A percentile compares a stretch with the other conserved stretches of the same genome.
Evolutionary conservation across 2,329 filamentous ascomycete species (phyloP).

Genomic region (Cladobotryum mycophilum): DNA sequence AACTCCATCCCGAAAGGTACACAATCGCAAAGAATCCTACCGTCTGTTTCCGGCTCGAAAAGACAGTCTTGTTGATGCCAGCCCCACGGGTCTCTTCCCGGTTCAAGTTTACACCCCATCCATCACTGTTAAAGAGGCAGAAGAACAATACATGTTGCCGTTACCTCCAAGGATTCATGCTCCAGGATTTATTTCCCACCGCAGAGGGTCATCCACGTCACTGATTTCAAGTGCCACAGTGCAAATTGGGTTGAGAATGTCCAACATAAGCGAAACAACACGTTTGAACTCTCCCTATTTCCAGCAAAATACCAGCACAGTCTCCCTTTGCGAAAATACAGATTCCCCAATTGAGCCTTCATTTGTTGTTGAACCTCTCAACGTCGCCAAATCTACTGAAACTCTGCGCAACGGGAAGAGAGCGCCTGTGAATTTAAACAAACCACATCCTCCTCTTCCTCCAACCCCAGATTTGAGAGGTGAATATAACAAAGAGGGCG

Average conservation of each 20-base stretch:
- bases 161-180: constrained; percentile 40
- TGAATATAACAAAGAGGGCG: constrained; percentile 16
- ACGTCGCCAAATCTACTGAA: constrained; percentile 4
- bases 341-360: constrained; percentile 6
- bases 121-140: not conserved
- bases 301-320: not conserved
- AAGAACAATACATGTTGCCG: constrained; percentile 17
- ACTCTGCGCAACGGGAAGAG: not conserved
- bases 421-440: not conserved
- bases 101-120: constrained; percentile 14
- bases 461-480: constrained; percentile 1
- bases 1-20: not conserved
- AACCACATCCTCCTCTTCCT: constrained; percentile 31
- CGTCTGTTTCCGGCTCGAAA: constrained; percentile 16
- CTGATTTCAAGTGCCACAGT: constrained; percentile 61
- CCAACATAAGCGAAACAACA: constrained; percentile 48
- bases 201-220: constrained; percentile 48
- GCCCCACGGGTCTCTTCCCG: constrained; percentile 35
- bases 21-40: constrained; percentile 14
- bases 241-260: constrained; percentile 64
- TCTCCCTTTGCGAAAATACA: not conserved
- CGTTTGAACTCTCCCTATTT: constrained; percentile 18
- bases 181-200: constrained; percentile 32
- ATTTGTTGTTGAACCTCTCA: not conserved
- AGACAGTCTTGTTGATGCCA: constrained; percentile 6